Base-by-base conservation (phyloP, 257 asterid species). In the Ajuga chamaepitys region DNA sequence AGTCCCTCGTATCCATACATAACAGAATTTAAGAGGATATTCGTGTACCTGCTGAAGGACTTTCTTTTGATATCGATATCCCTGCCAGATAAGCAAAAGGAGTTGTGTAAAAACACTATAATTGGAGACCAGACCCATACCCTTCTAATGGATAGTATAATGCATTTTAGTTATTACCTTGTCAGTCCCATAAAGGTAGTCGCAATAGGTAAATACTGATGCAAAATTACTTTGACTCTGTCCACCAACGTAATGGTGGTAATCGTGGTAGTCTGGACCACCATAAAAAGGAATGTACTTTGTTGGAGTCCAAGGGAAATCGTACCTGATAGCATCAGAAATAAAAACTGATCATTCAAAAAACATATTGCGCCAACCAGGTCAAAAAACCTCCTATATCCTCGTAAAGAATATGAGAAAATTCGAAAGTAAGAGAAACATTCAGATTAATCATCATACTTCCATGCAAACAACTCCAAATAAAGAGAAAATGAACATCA, bases 241-340 rank as follows among this genome's bases (percentile, higher is more conserved):
- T 58, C 95, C 96, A 42, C 99, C 99, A 37, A 94, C 99, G 46
- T 94, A 94, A 67, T 94, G 99, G 74, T 94, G 99, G 83, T 90
- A 94, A 79, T 94, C 99, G 60, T 94, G 99, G 80, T 94, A 86
- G 70, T 94, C 97, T 16, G 99, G 74, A 50, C 99, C 99, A 65
- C 99, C 97, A 47, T 94, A 94, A 78, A 94, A 94, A 21, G 97
- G 99, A 46, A 94, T 81, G 64, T 79, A 94, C 70, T 86, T 90
- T 58, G 99, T 94, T 30, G 81, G 87, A 45, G 91, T 83, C 99
- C 99, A 94, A 5, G 98, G 99, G 51, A 94, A 77, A 70, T 94
- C 97, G 45, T 88, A 90, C 78, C 99, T 94, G 66, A 62, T 16
- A 58, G 47, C 41, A 45, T 56, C 61, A 32, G 62, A 52, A 46